Evolutionary conservation across 306 rosid species (phyloP).

Genomic region (Medicago ruthenica): DNA sequence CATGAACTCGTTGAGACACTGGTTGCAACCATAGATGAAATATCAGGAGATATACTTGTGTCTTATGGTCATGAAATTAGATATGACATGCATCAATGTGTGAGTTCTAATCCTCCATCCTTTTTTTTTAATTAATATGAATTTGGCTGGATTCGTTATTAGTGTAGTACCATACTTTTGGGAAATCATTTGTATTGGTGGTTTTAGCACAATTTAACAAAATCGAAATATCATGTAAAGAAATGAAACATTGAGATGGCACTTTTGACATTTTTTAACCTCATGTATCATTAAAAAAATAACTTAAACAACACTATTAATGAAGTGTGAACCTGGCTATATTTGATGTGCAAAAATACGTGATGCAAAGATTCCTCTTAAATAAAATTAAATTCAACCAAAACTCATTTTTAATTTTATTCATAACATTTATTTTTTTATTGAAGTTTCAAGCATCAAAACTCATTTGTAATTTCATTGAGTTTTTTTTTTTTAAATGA

Average conservation of each 20-base stretch:
- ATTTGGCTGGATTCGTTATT: background rate
- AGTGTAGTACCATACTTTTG: too few relatives aligned
- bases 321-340: too few relatives aligned
- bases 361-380: background rate
- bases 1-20: slow-evolving; percentile 60
- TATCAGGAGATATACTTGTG: slow-evolving; percentile 66
- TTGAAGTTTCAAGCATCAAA: too few relatives aligned
- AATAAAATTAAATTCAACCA: background rate
- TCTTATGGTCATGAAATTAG: slow-evolving; percentile 69
- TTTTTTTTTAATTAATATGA: background rate
- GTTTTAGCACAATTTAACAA: background rate
- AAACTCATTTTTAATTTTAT: too few relatives aligned
- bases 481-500: background rate
- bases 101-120: slow-evolving; percentile 49
- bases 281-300: background rate
- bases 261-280: background rate
- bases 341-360: too few relatives aligned
- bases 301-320: background rate
- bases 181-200: background rate
- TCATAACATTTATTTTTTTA: too few relatives aligned
- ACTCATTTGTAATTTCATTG: background rate
- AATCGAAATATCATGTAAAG: background rate
- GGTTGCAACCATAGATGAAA: slow-evolving; percentile 63
- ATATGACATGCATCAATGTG: slow-evolving; percentile 57
- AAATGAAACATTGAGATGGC: background rate